phyloP scores from a whole-genome alignment of 176 grass and related monocot species.

The Elymus sibiricus region DNA sequence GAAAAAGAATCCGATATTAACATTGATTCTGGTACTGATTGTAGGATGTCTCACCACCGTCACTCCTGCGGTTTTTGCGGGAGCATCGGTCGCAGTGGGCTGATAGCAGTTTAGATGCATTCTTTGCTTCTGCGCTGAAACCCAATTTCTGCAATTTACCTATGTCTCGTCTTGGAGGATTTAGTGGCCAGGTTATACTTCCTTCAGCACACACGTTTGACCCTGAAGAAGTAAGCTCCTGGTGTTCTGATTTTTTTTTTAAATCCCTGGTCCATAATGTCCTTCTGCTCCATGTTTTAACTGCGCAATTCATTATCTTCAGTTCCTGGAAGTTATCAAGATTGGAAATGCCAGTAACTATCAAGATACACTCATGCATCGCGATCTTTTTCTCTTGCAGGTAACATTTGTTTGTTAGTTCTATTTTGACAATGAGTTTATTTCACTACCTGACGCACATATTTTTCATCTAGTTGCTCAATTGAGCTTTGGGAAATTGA shows the following conservation, averaged over 20 bases:
- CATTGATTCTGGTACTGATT: neutral
- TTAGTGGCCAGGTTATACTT: conserved; percentile 66
- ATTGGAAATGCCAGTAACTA: conserved; percentile 48
- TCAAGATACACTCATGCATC: conserved; percentile 44
- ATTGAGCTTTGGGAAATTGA: neutral
- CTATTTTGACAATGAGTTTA: neutral
- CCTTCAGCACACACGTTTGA: conserved; percentile 60
- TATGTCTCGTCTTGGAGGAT: conserved; percentile 42
- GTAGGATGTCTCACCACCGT: conserved; percentile 57
- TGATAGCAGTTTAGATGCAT: conserved; percentile 63
- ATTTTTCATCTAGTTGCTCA: neutral
- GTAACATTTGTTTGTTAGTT: conserved; percentile 27
- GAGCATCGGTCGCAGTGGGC: conserved; percentile 83
- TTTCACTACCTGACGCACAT: neutral
- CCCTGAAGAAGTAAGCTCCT: conserved; percentile 62
- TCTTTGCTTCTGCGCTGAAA: conserved; percentile 61
- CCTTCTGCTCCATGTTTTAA: neutral
- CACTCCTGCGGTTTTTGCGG: conserved; percentile 49
- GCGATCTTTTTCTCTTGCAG: conserved; percentile 84
- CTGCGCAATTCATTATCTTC: neutral
- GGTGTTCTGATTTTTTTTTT: neutral
- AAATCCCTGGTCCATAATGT: neutral
- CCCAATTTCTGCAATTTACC: conserved; percentile 53
- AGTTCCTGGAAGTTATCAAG: conserved; percentile 92
- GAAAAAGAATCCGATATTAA: neutral